Conservation (phyloP, 75 land plant genomes). For the Selaginella tamariscina region DNA sequence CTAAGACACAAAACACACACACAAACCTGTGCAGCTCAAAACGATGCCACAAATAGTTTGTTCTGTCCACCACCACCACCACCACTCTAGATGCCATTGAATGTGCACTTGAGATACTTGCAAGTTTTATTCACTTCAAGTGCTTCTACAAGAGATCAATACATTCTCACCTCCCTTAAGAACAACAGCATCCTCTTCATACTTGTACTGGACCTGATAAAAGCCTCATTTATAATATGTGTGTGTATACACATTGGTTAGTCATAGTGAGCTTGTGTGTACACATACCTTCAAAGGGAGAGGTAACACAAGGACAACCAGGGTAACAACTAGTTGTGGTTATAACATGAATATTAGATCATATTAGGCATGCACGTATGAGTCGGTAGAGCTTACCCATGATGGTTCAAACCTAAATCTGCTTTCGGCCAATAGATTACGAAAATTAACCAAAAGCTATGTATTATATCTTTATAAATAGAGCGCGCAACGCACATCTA, state of each 20-base stretch:
- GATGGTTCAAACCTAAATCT: slow-evolving; percentile 49
- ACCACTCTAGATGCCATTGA: slow-evolving; percentile 90
- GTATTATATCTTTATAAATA: no score
- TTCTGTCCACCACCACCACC: slow-evolving; percentile 94
- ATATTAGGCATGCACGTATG: no score
- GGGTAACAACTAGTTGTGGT: slow-evolving; percentile 68
- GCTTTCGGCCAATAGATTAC: slow-evolving; percentile 49
- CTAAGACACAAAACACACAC: no score
- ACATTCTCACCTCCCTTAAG: slow-evolving; percentile 49
- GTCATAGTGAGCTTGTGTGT: background rate
- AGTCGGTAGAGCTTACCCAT: slow-evolving; percentile 54
- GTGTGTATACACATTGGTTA: background rate
- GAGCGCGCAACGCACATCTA: no score
- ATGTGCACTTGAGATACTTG: slow-evolving; percentile 67
- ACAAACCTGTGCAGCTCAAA: slow-evolving; percentile 64
- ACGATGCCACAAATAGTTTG: slow-evolving; percentile 72
- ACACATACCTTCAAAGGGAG: slow-evolving; percentile 53
- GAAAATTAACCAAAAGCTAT: slow-evolving; percentile 28
- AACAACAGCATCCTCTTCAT: slow-evolving; percentile 49
- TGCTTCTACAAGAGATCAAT: slow-evolving; percentile 33
- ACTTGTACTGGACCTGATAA: slow-evolving; percentile 51
- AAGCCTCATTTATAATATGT: background rate
- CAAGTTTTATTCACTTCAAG: slow-evolving; percentile 57
- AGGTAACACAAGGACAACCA: slow-evolving; percentile 47
- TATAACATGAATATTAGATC: no score